Evolutionary conservation across 140 eudicot genomes (phyloP), one percentile per base, ranked within the genome.

Genomic region (Senecio squalidus): DNA sequence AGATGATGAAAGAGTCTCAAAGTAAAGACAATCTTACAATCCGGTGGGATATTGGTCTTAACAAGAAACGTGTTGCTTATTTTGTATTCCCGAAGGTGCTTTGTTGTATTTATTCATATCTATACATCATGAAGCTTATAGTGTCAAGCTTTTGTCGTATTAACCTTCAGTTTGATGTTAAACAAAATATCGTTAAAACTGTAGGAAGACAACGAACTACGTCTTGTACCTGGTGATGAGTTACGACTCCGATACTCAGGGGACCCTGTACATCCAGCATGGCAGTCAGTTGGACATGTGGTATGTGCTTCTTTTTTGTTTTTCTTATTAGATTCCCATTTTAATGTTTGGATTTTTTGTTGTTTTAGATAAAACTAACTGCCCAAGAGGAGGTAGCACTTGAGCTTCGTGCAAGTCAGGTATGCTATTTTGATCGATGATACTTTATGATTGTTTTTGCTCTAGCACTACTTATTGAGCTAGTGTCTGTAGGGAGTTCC

Each of bases 211-310:
- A 93, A 93, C 51, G 99, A 93, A 78, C 68, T 93, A 44, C 99
- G 99, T 27, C 99, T 93, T 77, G 99, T 93, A 62, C 99, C 99
- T 78, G 99, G 99, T 36, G 99, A 93, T 62, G 99, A 93, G 81
- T 59, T 93, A 68, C 81, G 96, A 21, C 79, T 93, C 22, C 88
- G 96, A 14, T 93, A 93, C 74, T 84, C 99, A 15, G 99, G 96
- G 38, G 96, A 93, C 85, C 89, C 95, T 13, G 94, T 84, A 55
- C 99, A 93, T 82, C 94, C 99, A 58, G 78, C 99, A 5, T 93
- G 99, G 99, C 96, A 93, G 70, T 93, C 99, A 8, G 99, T 93
- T 70, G 99, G 99, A 53, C 99, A 93, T 47, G 99, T 93, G 99
- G 99, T 93, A 84, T 34, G 60, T 8, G 7, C 57, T 25, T 26